A percentile compares a stretch with the other conserved stretches of the same genome.
These are phyloP conservation scores for Limnanthes douglasii DNA, from an alignment of 345 rosid species.

Conservation along the genomic window DNA sequence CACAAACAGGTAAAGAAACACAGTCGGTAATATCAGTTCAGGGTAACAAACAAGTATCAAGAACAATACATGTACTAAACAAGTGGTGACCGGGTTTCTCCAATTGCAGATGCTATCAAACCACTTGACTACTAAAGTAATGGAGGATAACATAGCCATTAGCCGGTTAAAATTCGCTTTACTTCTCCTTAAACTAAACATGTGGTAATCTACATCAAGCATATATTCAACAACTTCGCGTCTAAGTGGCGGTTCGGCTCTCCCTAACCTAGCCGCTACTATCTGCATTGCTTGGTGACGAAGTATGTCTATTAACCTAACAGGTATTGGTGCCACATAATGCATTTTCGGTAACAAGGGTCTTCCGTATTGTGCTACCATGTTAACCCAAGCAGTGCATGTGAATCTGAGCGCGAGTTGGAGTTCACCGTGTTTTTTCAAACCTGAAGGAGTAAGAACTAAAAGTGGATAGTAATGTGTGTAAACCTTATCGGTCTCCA, in stretches of 20 bases:
- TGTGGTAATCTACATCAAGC: conserved; percentile 87
- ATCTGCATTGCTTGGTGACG: conserved; percentile 85
- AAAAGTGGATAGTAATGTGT: conserved; percentile 80
- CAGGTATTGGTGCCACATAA: conserved; percentile 67
- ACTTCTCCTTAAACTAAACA: conserved; percentile 90
- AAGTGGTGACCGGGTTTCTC: conserved; percentile 80
- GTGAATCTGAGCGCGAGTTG: conserved; percentile 81
- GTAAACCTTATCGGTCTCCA: conserved; percentile 80
- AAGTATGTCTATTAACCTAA: conserved; percentile 51
- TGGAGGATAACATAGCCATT: conserved; percentile 54
- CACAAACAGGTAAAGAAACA: conserved; percentile 77
- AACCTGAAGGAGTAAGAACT: conserved; percentile 55
- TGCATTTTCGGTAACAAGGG: conserved; percentile 99
- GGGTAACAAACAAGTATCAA: conserved; percentile 81
- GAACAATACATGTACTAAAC: conserved; percentile 64
- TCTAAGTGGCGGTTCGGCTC: conserved; percentile 89
- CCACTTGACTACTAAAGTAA: conserved; percentile 66
- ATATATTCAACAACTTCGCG: conserved; percentile 80
- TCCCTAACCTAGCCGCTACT: conserved; percentile 57
- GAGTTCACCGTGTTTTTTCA: conserved; percentile 85
- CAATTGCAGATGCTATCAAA: conserved; percentile 64
- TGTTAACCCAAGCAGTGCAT: conserved; percentile 72
- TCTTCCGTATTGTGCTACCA: conserved; percentile 74
- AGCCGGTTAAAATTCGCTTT: conserved; percentile 84
- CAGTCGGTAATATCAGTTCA: conserved; percentile 72